phyloP scores from a whole-genome alignment of 805 yeast species.

The Limtongia smithiae region DNA sequence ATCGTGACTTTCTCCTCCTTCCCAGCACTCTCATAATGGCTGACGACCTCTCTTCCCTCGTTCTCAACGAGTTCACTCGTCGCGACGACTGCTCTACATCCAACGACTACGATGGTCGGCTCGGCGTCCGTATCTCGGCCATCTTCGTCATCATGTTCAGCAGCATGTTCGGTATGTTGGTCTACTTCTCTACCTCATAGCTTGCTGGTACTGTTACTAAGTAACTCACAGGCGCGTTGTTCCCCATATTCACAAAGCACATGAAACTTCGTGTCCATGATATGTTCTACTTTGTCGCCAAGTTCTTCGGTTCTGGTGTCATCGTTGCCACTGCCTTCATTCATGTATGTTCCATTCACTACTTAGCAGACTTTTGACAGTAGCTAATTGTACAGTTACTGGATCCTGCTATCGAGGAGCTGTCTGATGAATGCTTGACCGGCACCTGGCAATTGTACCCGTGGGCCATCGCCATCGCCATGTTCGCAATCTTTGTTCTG shows the following conservation, averaged over 20 bases:
- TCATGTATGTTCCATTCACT: constrained; percentile 46
- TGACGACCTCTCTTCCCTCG: not conserved
- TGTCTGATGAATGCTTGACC: constrained; percentile 24
- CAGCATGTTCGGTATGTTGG: constrained; percentile 42
- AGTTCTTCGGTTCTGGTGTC: constrained; percentile 61
- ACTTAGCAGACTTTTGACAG: no score
- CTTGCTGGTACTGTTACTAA: not conserved
- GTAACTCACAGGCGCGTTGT: constrained; percentile 38
- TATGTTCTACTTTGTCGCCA: constrained; percentile 24
- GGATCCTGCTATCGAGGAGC: constrained; percentile 24
- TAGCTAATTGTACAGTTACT: constrained; percentile 11
- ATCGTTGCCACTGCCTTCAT: constrained; percentile 73
- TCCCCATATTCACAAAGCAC: constrained; percentile 41
- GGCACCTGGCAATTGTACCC: constrained; percentile 48
- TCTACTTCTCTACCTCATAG: not conserved
- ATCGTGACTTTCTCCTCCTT: no score
- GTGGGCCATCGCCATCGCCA: constrained; percentile 55
- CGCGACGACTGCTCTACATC: constrained; percentile 23
- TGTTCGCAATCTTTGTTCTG: constrained; percentile 45
- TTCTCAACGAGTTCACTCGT: constrained; percentile 1
- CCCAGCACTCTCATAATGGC: not conserved
- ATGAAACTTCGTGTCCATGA: constrained; percentile 19
- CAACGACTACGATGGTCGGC: constrained; percentile 43
- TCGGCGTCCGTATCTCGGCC: constrained; percentile 53
- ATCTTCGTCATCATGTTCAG: constrained; percentile 57